These are phyloP conservation scores for Fomitiporia mediterranea DNA, from an alignment of 1,284 basidiomycete genomes.

Conservation along the genomic window DNA sequence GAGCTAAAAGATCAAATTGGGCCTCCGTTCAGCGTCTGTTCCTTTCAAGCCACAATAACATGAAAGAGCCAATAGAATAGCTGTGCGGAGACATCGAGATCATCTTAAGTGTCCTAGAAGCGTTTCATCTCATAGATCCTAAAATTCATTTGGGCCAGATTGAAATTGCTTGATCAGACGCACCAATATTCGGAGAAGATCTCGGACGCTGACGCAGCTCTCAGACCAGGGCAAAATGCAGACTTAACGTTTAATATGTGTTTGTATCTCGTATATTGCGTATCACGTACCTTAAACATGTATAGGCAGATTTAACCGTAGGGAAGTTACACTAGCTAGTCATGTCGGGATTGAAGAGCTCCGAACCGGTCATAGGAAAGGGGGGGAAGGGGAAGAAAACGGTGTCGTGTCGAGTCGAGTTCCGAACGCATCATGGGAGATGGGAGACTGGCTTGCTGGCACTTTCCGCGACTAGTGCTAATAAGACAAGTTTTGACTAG, in stretches of 20 bases:
- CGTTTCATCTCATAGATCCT: too few relatives aligned
- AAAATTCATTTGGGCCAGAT: not conserved
- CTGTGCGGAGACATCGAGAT: too few relatives aligned
- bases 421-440: not conserved
- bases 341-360: not conserved
- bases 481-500: not conserved
- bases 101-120: too few relatives aligned
- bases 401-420: not conserved
- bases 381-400: too few relatives aligned
- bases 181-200: too few relatives aligned
- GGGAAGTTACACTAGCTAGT: not conserved
- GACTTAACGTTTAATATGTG: too few relatives aligned
- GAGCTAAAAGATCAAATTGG: too few relatives aligned
- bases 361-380: not conserved
- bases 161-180: not conserved
- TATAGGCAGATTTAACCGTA: not conserved
- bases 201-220: too few relatives aligned
- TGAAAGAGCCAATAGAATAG: too few relatives aligned
- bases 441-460: not conserved
- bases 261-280: not conserved
- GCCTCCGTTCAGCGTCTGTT: too few relatives aligned
- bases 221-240: too few relatives aligned
- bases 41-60: too few relatives aligned
- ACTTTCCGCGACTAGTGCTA: not conserved
- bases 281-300: not conserved